Base-by-base conservation (phyloP, 2,329 filamentous ascomycete species). In the Aspergillus chevalieri region DNA sequence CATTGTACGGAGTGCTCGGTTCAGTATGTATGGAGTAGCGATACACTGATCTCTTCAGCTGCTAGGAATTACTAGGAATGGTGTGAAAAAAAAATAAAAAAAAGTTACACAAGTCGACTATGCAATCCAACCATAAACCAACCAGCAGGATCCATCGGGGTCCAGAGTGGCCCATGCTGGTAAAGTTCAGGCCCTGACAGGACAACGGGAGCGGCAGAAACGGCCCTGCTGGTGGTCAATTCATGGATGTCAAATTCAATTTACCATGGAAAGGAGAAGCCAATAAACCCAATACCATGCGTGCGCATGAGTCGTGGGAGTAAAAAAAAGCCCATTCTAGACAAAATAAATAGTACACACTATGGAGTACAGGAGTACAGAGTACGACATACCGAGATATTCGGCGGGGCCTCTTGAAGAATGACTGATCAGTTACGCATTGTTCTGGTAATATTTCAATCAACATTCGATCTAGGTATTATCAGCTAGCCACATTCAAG, bases 191-290 rank as follows among this genome's bases (percentile, higher is more conserved):
- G 53, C 57, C 57, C 57, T 60, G 57, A 57, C 57, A 60, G 57
- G 48, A 56, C 53, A 55, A 58, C 55, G 52, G 57, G 57, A 54
- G 55, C 53, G 56, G 55, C 56, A 59, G 50, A 59, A 60, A 60
- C 57, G 57, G 57, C 50, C 49, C 53, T 12, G n/a, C 17, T 41
- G n/a, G 17, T 41, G 38, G 38, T 41, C 38, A 41, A 41, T 41
- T 41, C 38, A 22, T 38, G 38, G 38, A 41, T 41, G 38, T 41
- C 38, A 41, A 41, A 41, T 41, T 17, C 38, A 22, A 10, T 7
- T 21, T 38, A 10, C 34, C 34, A 17, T 38, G 14, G 5, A 38
- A 38, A 38, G 17, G 34, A 38, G 34, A 38, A n/a, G n/a, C n/a
- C 17, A 17, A 38, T 15, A 38, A 38, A 28, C 26, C 26, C 26